A percentile compares a stretch with the other conserved stretches of the same genome.
These are phyloP conservation scores for Daldinia sp. DNA, from an alignment of 2,329 filamentous ascomycete species.

Conservation along the genomic window DNA sequence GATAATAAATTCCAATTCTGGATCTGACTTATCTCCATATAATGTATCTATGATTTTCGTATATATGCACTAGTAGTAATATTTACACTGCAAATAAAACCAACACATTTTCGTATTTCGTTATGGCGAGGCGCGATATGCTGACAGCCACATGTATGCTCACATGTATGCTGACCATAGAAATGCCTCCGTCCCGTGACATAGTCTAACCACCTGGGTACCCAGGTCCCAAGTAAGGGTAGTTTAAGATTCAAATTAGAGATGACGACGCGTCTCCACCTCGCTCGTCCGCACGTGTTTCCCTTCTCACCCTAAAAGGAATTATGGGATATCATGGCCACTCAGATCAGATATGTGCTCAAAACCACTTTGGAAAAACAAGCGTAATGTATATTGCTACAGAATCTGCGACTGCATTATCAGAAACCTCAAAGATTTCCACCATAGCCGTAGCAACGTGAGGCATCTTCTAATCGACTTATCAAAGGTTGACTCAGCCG, in stretches of 20 bases:
- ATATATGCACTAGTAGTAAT: too few relatives aligned
- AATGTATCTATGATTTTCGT: too few relatives aligned
- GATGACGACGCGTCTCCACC: constrained; percentile 27
- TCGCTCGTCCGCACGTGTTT: background rate
- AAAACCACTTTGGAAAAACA: background rate
- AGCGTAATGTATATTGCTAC: constrained; percentile 20
- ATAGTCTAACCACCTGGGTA: constrained; percentile 6
- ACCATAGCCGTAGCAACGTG: constrained; percentile 3
- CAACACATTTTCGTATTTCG: constrained; percentile 7
- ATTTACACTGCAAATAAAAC: background rate
- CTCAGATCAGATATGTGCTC: background rate
- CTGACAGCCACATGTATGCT: too few relatives aligned
- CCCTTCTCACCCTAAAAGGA: background rate
- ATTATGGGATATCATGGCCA: background rate
- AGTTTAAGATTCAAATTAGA: constrained; percentile 10
- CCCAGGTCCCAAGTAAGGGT: too few relatives aligned
- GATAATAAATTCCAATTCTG: constrained; percentile 2
- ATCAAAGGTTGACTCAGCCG: background rate
- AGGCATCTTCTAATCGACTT: background rate
- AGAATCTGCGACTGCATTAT: background rate
- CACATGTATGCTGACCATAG: constrained; percentile 25
- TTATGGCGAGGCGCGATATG: constrained; percentile 5
- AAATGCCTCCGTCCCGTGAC: constrained; percentile 8
- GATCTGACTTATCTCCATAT: background rate
- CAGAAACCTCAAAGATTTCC: background rate